Evolutionary conservation across 2,329 filamentous ascomycete genomes (phyloP), one percentile per base, ranked within the genome.

Genomic region (Trichoderma koningiopsis): DNA sequence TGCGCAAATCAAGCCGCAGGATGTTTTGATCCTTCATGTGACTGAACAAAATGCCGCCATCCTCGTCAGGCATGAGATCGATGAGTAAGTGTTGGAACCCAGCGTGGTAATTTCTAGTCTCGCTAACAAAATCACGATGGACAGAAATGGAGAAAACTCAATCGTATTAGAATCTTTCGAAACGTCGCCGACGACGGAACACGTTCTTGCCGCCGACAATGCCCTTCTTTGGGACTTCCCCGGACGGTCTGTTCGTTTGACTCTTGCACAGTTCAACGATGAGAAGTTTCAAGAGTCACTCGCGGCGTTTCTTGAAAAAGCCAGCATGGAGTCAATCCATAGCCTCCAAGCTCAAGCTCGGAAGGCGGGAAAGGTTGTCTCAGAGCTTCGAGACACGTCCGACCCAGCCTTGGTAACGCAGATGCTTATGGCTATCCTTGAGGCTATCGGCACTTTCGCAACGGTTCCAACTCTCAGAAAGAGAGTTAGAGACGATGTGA

Each of bases 161-260:
- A 71, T 74, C 69, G 84, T 73, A 19, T 87, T 70, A 43, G 89
- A 92, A 74, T 81, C 82, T 0, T 91, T 91, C 60, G 88, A 92
- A 75, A 80, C 85, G 0, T 89, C 88, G 0, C 80, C 90, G 0
- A 73, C 75, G 91, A 70, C 80, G 92, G 10, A 86, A 14, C 75
- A 81, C 16, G 86, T 90, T 0, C 80, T 91, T 2, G 81, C 81
- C 0, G 75, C 86, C 0, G 76, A 84, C 7, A 80, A 81, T 35
- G 82, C 87, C 0, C 76, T 92, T 0, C 72, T 78, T 57, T 89
- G 88, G 83, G 81, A 84, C n/a, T 92, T 92, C 70, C 89, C 90
- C 0, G 86, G 84, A 0, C 78, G 77, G 10, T 82, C 86, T 0
- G 84, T 86, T 0, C 77, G 80, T 0, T 73, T 91, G 4, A 79